Base-by-base conservation (phyloP, 106 monocot genomes). In the Iris macrosiphon region DNA sequence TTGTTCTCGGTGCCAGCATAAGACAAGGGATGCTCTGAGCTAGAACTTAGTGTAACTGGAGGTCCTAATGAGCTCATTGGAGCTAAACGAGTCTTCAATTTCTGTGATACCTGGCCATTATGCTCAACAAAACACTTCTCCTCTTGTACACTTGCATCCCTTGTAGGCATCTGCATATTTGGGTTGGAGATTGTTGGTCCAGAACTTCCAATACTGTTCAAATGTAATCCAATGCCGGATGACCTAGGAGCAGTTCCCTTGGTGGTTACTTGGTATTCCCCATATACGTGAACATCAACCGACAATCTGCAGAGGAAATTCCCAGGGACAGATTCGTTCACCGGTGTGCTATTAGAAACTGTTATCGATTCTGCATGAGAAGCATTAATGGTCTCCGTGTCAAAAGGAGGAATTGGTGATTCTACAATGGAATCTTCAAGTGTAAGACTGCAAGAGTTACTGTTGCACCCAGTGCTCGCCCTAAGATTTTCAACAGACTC, bases 211-310 rank as follows among this genome's bases (percentile, higher is more conserved):
- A 79, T 28, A 37, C 67, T 74, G 42, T 84, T 84, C 47, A 84
- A 52, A 60, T 84, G 84, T 53, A 84, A 61, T 33, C 78, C 83
- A 69, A 79, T 84, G 31, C 79, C 79, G 57, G 45, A 66, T 69
- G 78, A 53, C 50, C 60, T 71, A 42, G 45, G 67, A 55, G 23
- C 70, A 16, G 41, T 35, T n/a, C 52, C 21, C 52, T 30, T 16
- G 19, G 55, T 43, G 47, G 18, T 56, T 52, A 27, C 73, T 22
- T 57, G 65, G 14, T 29, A 45, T 52, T 41, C 59, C 7, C 16
- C 26, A 46, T 29, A 45, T 10, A 6, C 12, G 68, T 69, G 60
- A 43, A 54, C 39, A 21, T 42, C 48, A 57, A 24, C 21, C 6
- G 42, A 30, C 38, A 31, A 31, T 32, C 50, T 55, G 29, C 40